Evolutionary conservation across 2,329 filamentous ascomycete genomes (phyloP).

Genomic region (Whalleya microplaca): DNA sequence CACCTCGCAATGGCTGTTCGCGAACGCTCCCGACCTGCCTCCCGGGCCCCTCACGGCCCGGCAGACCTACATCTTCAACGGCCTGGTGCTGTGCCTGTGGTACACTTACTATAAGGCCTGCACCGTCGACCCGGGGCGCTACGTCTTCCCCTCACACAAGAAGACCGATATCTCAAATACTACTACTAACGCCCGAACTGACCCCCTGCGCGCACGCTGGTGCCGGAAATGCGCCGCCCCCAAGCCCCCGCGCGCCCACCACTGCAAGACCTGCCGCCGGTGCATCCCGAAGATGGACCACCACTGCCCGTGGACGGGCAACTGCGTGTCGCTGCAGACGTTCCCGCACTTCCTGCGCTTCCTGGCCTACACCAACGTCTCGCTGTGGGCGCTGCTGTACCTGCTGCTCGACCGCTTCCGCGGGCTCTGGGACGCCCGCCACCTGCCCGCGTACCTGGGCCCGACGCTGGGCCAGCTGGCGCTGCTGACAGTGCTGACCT

Average conservation of each 20-base stretch:
- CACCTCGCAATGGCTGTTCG: slow-evolving; percentile 73
- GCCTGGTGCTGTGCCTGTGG: slow-evolving; percentile 65
- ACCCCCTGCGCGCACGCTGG: slow-evolving; percentile 51
- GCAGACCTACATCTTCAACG: slow-evolving; percentile 69
- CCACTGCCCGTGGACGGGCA: slow-evolving; percentile 83
- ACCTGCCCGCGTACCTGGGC: slow-evolving; percentile 75
- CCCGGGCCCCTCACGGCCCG: slow-evolving; percentile 61
- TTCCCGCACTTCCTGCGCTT: slow-evolving; percentile 85
- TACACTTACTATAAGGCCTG: slow-evolving; percentile 69
- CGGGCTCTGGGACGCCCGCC: slow-evolving; percentile 65
- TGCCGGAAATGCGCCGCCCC: slow-evolving; percentile 75
- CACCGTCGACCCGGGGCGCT: slow-evolving; percentile 61
- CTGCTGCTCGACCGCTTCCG: slow-evolving; percentile 63
- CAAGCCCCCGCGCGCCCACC: slow-evolving; percentile 79
- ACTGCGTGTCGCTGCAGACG: slow-evolving; percentile 81
- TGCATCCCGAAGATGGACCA: slow-evolving; percentile 85
- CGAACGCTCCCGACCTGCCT: slow-evolving; percentile 58
- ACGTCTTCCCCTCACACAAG: slow-evolving; percentile 44
- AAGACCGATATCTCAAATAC: slow-evolving; percentile 25
- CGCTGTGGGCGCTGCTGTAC: slow-evolving; percentile 64
- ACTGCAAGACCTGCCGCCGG: slow-evolving; percentile 75
- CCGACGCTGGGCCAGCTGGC: slow-evolving; percentile 63
- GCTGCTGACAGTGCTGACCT: slow-evolving; percentile 62
- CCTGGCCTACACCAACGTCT: slow-evolving; percentile 67
- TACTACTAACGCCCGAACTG: neutral